phyloP scores from a whole-genome alignment of 768 basidiomycete species.

The Lactarius psammicola region DNA sequence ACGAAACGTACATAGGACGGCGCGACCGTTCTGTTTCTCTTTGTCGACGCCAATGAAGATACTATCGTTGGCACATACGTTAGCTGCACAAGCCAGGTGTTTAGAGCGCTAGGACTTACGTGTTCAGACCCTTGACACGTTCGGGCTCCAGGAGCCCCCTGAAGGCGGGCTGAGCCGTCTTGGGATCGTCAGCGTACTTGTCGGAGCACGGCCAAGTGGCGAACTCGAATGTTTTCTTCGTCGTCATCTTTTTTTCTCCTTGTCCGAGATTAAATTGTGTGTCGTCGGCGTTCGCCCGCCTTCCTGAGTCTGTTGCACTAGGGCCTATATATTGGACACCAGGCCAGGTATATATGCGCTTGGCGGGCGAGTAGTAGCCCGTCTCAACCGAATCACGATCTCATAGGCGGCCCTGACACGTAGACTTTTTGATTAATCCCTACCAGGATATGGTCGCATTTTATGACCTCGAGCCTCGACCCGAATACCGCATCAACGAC shows the following conservation, averaged over 20 bases:
- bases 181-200: background rate
- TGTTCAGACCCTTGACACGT: constrained; percentile 3
- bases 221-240: background rate
- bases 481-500: background rate
- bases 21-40: constrained; percentile 1
- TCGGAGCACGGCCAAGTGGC: constrained; percentile 1
- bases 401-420: background rate
- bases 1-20: background rate
- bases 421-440: background rate
- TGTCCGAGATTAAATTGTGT: background rate
- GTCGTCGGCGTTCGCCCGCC: background rate
- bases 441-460: too few species aligned
- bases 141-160: background rate
- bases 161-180: constrained; percentile 5
- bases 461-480: background rate
- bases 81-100: background rate
- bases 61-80: background rate
- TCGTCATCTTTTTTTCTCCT: too few species aligned
- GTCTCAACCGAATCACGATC: background rate
- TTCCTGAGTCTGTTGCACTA: background rate
- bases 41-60: background rate
- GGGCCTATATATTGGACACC: background rate
- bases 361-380: background rate
- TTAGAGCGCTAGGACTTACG: background rate
- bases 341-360: background rate